Percentiles rank a stretch among this genome's conserved stretches.
Conservation (phyloP, 1,284 basidiomycete species). For the Boletus semigastroideus region DNA sequence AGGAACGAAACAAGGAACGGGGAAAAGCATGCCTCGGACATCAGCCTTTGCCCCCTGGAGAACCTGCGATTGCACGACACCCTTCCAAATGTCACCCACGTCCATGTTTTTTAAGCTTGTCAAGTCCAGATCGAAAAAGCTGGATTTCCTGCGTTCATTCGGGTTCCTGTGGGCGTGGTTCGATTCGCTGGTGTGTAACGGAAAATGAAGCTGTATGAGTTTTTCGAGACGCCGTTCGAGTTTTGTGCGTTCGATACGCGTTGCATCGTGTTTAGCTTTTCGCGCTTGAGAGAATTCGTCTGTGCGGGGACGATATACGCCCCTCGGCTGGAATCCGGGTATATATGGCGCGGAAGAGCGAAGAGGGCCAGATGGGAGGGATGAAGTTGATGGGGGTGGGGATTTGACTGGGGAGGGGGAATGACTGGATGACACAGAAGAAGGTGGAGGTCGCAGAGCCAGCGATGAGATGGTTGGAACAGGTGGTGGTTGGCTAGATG, state of each 20-base stretch:
- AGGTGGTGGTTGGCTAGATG: not conserved
- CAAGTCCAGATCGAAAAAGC: conserved; percentile 65
- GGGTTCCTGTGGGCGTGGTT: conserved; percentile 19
- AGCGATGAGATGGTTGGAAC: not conserved
- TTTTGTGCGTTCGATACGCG: conserved; percentile 75
- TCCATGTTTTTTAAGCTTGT: conserved; percentile 55
- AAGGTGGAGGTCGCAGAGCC: conserved; percentile 2
- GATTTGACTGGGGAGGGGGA: conserved; percentile 31
- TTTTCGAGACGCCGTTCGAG: conserved; percentile 83
- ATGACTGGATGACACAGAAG: conserved; percentile 5
- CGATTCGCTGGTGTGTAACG: conserved; percentile 32
- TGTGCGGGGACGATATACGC: conserved; percentile 66
- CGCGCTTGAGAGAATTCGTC: conserved; percentile 74
- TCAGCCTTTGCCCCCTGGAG: conserved; percentile 48
- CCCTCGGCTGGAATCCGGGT: conserved; percentile 70
- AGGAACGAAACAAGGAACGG: conserved; percentile 3
- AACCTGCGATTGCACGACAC: conserved; percentile 46
- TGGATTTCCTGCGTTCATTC: conserved; percentile 48
- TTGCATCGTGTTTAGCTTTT: conserved; percentile 53
- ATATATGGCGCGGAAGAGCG: conserved; percentile 53
- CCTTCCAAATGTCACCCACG: conserved; percentile 62
- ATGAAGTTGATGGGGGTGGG: conserved; percentile 18
- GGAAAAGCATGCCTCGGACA: conserved; percentile 50
- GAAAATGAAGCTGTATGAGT: conserved; percentile 82
- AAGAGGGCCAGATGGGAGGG: conserved; percentile 16